Evolutionary conservation across 1,284 basidiomycete genomes (phyloP), one percentile per base, ranked within the genome.

Genomic region (Kwoniella shivajii): DNA sequence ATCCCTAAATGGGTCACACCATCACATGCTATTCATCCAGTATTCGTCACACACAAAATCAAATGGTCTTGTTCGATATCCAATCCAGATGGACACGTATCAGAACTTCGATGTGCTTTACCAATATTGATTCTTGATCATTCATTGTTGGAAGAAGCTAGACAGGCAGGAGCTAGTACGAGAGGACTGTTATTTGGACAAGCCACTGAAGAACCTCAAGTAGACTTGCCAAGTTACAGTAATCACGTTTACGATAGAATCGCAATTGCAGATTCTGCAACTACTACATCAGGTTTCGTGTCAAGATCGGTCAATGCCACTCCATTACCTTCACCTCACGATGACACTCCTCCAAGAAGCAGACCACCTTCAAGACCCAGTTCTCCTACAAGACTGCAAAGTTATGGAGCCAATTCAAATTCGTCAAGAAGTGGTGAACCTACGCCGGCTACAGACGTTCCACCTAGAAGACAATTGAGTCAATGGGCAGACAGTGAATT

Each of bases 181-280:
- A 84, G 92, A 24, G 84, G 87, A 29, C 76, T 87, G 6, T 77
- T 87, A 9, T 84, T 86, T 45, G 85, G 84, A 24, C 77, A 80
- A 6, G 66, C 73, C 13, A 78, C 78, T 0, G 81, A 83, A 33
- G 83, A 85, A 45, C 84, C 84, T 24, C 89, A 87, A 45, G 69
- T 83, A 54, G 88, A 92, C 69, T 83, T 93, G 13, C 93, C 90
- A 0, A 89, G 88, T 60, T 96, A 95, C 77, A 84, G 82, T 20
- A 85, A 90, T 49, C 92, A 96, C 75, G 86, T 96, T 11, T 85
- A 89, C 44, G 92, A 96, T 74, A 84, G 92, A 33, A 85, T 96
- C 36, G 90, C 92, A 37, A 88, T 90, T 68, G 86, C 86, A 11
- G 81, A 88, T 70, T 84, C 87, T 56, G 63, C 60, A n/a, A 60